phyloP scores from a whole-genome alignment of 2,329 filamentous ascomycete species.

The Aciculosporium take region DNA sequence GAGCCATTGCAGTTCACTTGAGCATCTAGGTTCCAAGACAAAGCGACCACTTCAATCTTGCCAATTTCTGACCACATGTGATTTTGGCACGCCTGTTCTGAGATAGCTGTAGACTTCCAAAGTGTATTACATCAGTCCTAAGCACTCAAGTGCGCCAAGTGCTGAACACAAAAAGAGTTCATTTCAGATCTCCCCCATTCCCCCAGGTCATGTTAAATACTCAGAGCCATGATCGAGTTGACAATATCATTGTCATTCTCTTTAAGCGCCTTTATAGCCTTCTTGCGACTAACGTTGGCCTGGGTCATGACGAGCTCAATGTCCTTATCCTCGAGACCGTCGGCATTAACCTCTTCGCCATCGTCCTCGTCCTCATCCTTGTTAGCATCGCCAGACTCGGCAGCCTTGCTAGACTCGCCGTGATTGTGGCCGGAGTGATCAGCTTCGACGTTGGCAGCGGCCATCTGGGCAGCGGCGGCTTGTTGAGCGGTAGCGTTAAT shows the following conservation, averaged over 20 bases:
- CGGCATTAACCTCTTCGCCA: slow-evolving; percentile 87
- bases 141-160: slow-evolving; percentile 13
- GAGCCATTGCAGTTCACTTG: not conserved
- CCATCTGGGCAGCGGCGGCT: slow-evolving; percentile 76
- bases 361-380: slow-evolving; percentile 84
- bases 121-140: slow-evolving; percentile 17
- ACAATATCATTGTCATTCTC: slow-evolving; percentile 99
- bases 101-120: slow-evolving; percentile 7
- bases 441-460: slow-evolving; percentile 49
- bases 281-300: slow-evolving; percentile 91
- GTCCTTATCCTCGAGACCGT: slow-evolving; percentile 94
- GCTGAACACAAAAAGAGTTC: slow-evolving; percentile 5
- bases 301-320: slow-evolving; percentile 99
- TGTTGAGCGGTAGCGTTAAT: slow-evolving; percentile 96
- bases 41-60: not conserved
- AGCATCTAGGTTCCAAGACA: not conserved
- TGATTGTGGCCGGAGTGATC: slow-evolving; percentile 62
- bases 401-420: slow-evolving; percentile 51
- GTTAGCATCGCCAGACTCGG: slow-evolving; percentile 48
- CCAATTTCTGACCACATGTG: not conserved
- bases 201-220: slow-evolving; percentile 41
- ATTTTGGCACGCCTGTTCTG: not conserved
- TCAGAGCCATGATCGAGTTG: slow-evolving; percentile 99
- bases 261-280: slow-evolving; percentile 95
- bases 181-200: slow-evolving; percentile 3